A percentile compares a stretch with the other conserved stretches of the same genome.
Conservation (phyloP, 2,329 filamentous ascomycete genomes). For the Xylariaceae sp. region DNA sequence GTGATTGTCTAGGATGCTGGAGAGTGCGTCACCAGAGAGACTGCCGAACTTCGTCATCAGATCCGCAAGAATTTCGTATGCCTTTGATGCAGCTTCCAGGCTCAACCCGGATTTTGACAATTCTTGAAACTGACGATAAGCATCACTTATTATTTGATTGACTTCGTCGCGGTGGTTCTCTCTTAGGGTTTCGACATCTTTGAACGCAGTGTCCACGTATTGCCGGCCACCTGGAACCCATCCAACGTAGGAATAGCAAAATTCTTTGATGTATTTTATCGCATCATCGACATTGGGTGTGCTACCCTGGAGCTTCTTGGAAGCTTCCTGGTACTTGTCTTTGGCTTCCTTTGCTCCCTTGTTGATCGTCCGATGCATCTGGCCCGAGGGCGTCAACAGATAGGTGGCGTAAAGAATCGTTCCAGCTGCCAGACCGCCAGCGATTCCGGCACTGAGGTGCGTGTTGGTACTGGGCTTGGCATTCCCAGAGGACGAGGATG, state of each 20-base stretch:
- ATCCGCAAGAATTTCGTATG: slow-evolving; percentile 60
- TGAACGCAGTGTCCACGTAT: slow-evolving; percentile 66
- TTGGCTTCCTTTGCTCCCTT: slow-evolving; percentile 51
- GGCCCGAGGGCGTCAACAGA: slow-evolving; percentile 40
- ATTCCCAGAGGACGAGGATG: slow-evolving; percentile 21
- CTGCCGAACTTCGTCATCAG: slow-evolving; percentile 54
- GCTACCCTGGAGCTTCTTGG: slow-evolving; percentile 55
- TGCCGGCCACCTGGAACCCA: slow-evolving; percentile 67
- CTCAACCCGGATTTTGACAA: slow-evolving; percentile 57
- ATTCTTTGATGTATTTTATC: slow-evolving; percentile 59
- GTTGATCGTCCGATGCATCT: slow-evolving; percentile 38
- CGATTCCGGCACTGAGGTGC: slow-evolving; percentile 36
- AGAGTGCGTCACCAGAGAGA: slow-evolving; percentile 58
- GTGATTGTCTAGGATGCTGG: slow-evolving; percentile 68
- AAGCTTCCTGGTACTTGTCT: slow-evolving; percentile 55
- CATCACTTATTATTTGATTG: slow-evolving; percentile 61
- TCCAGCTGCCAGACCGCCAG: slow-evolving; percentile 40
- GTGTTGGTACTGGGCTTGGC: slow-evolving; percentile 17
- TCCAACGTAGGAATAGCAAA: slow-evolving; percentile 63
- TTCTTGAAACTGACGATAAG: slow-evolving; percentile 63
- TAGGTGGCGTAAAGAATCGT: slow-evolving; percentile 39
- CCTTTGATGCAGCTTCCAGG: slow-evolving; percentile 56
- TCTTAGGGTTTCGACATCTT: slow-evolving; percentile 65
- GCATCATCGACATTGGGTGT: slow-evolving; percentile 65
- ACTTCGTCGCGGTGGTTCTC: slow-evolving; percentile 66